Percentiles rank a stretch among this genome's conserved stretches.
Conservation (phyloP, 2,329 filamentous ascomycete genomes). For the Arachnomyces sp. region DNA sequence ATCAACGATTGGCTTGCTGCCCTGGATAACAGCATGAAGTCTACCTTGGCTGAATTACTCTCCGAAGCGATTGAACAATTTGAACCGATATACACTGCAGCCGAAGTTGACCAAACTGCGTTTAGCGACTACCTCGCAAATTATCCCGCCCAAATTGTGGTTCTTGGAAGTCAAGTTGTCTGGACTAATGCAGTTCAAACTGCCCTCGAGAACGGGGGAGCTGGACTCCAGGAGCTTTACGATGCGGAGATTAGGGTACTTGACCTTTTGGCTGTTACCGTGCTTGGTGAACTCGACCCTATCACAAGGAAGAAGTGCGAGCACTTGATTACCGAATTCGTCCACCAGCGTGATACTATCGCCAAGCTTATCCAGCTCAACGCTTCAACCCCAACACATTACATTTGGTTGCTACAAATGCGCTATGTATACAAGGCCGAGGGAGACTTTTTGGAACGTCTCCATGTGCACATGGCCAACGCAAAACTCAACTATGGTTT, state of each 20-base stretch:
- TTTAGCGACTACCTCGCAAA: slow-evolving; percentile 72
- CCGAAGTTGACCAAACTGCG: slow-evolving; percentile 58
- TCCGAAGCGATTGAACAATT: slow-evolving; percentile 80
- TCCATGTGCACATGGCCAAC: slow-evolving; percentile 95
- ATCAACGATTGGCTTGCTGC: slow-evolving; percentile 99
- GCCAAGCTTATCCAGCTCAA: slow-evolving; percentile 71
- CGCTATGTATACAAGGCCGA: slow-evolving; percentile 81
- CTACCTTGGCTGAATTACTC: slow-evolving; percentile 81
- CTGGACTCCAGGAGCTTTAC: slow-evolving; percentile 60
- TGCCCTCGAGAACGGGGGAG: slow-evolving; percentile 63
- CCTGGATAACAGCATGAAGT: slow-evolving; percentile 87
- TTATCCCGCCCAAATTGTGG: slow-evolving; percentile 90
- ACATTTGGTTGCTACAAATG: slow-evolving; percentile 94
- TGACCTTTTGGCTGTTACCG: slow-evolving; percentile 74
- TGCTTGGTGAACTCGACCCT: slow-evolving; percentile 78
- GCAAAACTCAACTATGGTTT: slow-evolving; percentile 93
- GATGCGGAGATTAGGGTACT: slow-evolving; percentile 79
- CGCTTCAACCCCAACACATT: slow-evolving; percentile 68
- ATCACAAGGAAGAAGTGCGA: slow-evolving; percentile 94
- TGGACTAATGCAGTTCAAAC: slow-evolving; percentile 86
- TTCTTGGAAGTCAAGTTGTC: slow-evolving; percentile 83
- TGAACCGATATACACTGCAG: slow-evolving; percentile 63
- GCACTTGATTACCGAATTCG: slow-evolving; percentile 96
- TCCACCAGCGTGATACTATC: slow-evolving; percentile 91
- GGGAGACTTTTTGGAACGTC: slow-evolving; percentile 70